These are phyloP conservation scores for Desmodesmus armatus DNA, from an alignment of 139 green algal species.

Conservation along the genomic window DNA sequence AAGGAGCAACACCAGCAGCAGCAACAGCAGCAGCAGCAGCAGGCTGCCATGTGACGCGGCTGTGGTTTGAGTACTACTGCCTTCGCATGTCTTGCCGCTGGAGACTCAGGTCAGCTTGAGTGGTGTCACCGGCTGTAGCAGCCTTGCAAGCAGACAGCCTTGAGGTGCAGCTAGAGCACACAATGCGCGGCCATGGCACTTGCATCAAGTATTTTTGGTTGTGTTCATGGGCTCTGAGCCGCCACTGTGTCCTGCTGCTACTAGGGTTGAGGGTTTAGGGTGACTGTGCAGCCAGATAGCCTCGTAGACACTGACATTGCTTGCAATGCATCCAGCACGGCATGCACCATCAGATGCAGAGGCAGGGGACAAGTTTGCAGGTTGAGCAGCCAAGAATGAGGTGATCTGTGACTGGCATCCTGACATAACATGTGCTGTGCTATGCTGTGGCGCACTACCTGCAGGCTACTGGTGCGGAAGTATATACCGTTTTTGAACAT, in stretches of 20 bases:
- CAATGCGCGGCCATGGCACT: neutral
- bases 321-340: neutral
- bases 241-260: neutral
- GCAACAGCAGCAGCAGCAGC: neutral
- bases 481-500: conserved; percentile 35
- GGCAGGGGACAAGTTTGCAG: neutral
- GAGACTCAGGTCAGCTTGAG: neutral
- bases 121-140: neutral
- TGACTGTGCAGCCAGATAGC: neutral
- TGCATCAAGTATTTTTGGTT: neutral
- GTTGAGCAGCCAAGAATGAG: neutral
- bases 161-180: neutral
- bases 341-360: neutral
- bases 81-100: conserved; percentile 27
- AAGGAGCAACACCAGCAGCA: neutral
- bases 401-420: neutral
- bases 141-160: neutral
- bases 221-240: neutral
- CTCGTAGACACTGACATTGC: neutral
- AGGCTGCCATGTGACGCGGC: neutral
- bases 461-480: conserved; percentile 27
- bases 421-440: neutral
- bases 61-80: conserved; percentile 28
- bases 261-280: neutral
- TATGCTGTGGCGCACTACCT: neutral